Base-by-base conservation (phyloP, 2,329 filamentous ascomycete genomes). In the Blumeria hordei region DNA sequence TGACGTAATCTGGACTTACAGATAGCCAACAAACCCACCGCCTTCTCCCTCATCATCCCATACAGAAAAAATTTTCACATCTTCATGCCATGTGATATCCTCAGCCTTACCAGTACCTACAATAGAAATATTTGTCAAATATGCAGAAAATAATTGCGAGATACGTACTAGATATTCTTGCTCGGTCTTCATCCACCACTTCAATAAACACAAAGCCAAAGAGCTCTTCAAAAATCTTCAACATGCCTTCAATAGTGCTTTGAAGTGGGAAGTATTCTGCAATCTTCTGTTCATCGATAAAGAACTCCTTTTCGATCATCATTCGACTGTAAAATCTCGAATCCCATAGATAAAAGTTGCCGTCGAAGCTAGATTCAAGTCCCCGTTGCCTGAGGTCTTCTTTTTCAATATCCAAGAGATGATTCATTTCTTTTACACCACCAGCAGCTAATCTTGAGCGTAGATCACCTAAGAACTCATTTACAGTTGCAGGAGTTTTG, bases 231-330 rank as follows among this genome's bases (percentile, higher is more conserved):
- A 92, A 92, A 62, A 90, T 90, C 62, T 79, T 75, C 51, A 92
- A 72, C 85, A 93, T 90, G 56, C 79, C 81, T 33, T 74, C 73
- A 53, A 92, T 80, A 0, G 83, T 87, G 12, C 78, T 76, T 57
- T 79, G 73, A 6, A 90, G 73, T 3, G 86, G 85, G 69, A 92
- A 92, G 68, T 88, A 92, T 68, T 92, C 83, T 9, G 85, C 80
- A 62, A 92, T 85, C 64, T 81, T 77, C 62, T 81, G 78, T 66
- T 90, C 84, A 59, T 90, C 83, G 49, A 92, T 80, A 62, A 77
- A 80, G 66, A 80, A 90, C 64, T 90, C 82, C 64, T 83, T 77
- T 70, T 90, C 83, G 41, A 88, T 77, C 76, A 88, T 82, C 64
- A 88, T 71, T 6, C 83, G 79, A 61, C 86, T 82, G 67, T 90